phyloP scores from a whole-genome alignment of 768 basidiomycete genomes.

The Butyriboletus loyo region DNA sequence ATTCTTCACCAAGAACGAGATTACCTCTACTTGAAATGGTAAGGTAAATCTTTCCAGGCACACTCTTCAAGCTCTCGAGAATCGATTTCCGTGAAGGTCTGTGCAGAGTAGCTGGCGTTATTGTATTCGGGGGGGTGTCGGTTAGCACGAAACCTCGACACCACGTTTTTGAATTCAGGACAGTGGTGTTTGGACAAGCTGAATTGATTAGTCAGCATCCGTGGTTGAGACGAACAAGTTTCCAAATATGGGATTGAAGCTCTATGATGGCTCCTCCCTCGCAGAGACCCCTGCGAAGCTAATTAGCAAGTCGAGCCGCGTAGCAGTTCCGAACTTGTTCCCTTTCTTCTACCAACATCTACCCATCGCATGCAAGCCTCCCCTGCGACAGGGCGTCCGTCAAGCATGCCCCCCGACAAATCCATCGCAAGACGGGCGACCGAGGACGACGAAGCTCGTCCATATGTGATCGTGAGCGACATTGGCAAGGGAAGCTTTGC shows the following conservation, averaged over 20 bases:
- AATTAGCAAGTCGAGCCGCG: slow-evolving; percentile 22
- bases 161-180: too few relatives aligned
- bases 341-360: slow-evolving; percentile 14
- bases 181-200: too few relatives aligned
- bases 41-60: too few relatives aligned
- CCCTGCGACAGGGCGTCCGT: slow-evolving; percentile 19
- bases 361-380: slow-evolving; percentile 17
- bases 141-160: too few relatives aligned
- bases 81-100: too few relatives aligned
- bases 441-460: slow-evolving; percentile 70
- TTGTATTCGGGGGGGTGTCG: too few relatives aligned
- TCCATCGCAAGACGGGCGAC: slow-evolving; percentile 23
- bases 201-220: slow-evolving; percentile 23
- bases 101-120: too few relatives aligned
- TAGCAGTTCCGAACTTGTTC: background rate
- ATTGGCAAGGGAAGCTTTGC: slow-evolving; percentile 94
- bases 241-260: slow-evolving; percentile 22
- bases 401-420: slow-evolving; percentile 29
- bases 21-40: too few relatives aligned
- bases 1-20: too few relatives aligned
- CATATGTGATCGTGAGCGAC: slow-evolving; percentile 72
- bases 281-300: slow-evolving; percentile 24
- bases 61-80: too few relatives aligned
- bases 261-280: slow-evolving; percentile 18
- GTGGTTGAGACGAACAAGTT: slow-evolving; percentile 24